phyloP scores from a whole-genome alignment of 2,329 filamentous ascomycete genomes.

The Colletotrichum graminicola region DNA sequence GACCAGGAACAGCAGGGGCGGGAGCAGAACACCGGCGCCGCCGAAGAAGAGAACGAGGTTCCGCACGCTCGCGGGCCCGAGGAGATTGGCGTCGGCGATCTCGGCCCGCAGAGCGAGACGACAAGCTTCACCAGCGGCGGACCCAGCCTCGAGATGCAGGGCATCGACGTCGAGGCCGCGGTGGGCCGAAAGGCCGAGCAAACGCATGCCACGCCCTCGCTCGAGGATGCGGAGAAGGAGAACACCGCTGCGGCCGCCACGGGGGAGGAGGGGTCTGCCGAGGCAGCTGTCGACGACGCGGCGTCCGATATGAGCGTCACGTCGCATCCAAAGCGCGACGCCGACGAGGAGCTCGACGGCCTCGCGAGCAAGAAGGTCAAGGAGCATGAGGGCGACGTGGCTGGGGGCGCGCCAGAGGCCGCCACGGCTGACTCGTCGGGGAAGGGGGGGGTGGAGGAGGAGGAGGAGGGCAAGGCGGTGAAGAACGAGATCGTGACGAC shows the following conservation, averaged over 20 bases:
- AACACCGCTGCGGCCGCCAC: constrained; percentile 28
- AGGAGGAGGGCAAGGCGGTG: constrained; percentile 27
- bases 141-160: constrained; percentile 61
- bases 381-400: constrained; percentile 51
- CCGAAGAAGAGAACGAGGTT: constrained; percentile 69
- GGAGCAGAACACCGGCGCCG: constrained; percentile 41
- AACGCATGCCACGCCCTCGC: constrained; percentile 45
- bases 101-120: constrained; percentile 75
- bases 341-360: constrained; percentile 60
- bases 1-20: constrained; percentile 44
- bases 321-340: constrained; percentile 67
- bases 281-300: constrained; percentile 44
- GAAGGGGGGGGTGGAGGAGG: neutral
- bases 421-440: neutral
- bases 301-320: constrained; percentile 51
- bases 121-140: constrained; percentile 54
- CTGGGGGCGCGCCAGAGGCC: constrained; percentile 30
- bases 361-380: constrained; percentile 62
- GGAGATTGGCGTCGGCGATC: constrained; percentile 86
- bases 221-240: constrained; percentile 44
- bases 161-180: constrained; percentile 71
- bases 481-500: constrained; percentile 27
- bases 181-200: constrained; percentile 65
- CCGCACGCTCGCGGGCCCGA: constrained; percentile 89
- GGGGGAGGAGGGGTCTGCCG: constrained; percentile 37